Conservation (phyloP, 257 asterid genomes). For the Capsicum chinense region DNA sequence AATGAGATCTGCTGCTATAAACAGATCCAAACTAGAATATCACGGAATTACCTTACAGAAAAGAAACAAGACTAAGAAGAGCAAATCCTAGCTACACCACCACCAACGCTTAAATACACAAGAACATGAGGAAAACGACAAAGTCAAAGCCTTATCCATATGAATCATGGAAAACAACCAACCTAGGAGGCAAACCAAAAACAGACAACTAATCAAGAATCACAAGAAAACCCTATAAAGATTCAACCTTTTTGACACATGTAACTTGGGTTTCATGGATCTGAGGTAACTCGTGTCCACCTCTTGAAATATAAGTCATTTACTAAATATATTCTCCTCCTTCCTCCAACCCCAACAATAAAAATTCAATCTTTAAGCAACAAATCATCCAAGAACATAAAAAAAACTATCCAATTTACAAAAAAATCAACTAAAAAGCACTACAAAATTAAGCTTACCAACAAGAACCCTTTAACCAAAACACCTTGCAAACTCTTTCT, state of each 20-base stretch:
- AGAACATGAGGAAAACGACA: slow-evolving; percentile 44
- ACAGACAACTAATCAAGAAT: slow-evolving; percentile 47
- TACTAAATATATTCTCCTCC: slow-evolving; percentile 26
- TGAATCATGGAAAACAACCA: slow-evolving; percentile 46
- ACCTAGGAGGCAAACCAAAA: slow-evolving; percentile 40
- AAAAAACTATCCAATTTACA: slow-evolving; percentile 30
- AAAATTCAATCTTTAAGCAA: slow-evolving; percentile 51
- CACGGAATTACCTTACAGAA: slow-evolving; percentile 37
- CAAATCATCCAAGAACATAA: slow-evolving; percentile 38
- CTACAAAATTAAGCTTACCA: slow-evolving; percentile 47
- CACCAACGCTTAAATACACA: slow-evolving; percentile 60
- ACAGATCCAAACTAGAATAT: slow-evolving; percentile 42
- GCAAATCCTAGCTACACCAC: slow-evolving; percentile 46
- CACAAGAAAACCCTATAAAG: slow-evolving; percentile 67
- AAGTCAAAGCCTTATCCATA: slow-evolving; percentile 63
- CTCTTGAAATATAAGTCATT: slow-evolving; percentile 45
- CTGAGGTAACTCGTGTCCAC: slow-evolving; percentile 67
- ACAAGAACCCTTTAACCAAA: slow-evolving; percentile 34
- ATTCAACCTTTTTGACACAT: slow-evolving; percentile 61
- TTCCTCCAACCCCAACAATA: slow-evolving; percentile 38
- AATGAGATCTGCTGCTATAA: slow-evolving; percentile 42
- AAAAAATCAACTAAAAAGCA: slow-evolving; percentile 15
- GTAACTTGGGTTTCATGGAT: slow-evolving; percentile 73
- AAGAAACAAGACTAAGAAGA: slow-evolving; percentile 40
- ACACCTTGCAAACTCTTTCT: slow-evolving; percentile 34